Conservation (phyloP, 73 alveolate species). For the Blepharisma stoltei region DNA sequence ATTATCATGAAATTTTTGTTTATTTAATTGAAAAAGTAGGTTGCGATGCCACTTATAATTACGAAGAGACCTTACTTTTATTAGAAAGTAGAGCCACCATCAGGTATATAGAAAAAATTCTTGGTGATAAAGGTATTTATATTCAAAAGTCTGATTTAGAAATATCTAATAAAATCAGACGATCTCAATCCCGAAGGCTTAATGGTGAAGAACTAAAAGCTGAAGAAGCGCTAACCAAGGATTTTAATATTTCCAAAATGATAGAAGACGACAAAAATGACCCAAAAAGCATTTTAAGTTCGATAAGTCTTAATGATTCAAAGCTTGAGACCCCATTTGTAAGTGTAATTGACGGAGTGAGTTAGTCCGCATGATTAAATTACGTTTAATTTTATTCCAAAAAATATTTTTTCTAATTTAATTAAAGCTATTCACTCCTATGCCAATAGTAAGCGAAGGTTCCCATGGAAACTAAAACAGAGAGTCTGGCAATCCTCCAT, state of each 20-base stretch:
- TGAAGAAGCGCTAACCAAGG: no score
- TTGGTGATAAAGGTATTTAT: not conserved
- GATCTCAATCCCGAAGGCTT: no score
- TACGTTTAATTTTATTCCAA: no score
- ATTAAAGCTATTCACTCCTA: constrained; percentile 11
- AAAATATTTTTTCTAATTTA: no score
- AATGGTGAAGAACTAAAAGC: no score
- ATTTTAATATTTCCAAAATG: no score
- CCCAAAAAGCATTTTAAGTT: no score
- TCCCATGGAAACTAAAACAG: not conserved
- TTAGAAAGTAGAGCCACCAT: not conserved
- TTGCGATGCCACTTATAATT: not conserved
- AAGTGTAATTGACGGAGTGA: no score
- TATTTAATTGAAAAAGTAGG: constrained; percentile 21
- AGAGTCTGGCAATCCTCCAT: constrained; percentile 17
- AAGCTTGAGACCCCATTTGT: no score
- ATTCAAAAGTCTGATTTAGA: constrained; percentile 1
- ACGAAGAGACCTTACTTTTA: not conserved
- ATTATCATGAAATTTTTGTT: not conserved
- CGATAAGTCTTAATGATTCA: no score
- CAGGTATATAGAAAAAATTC: constrained; percentile 11
- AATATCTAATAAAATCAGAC: not conserved
- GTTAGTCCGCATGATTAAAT: no score
- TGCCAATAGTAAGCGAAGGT: constrained; percentile 30
- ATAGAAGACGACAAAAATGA: no score